These are phyloP conservation scores for Jaltomata sinuosa DNA, from an alignment of 257 asterid genomes.

Conservation along the genomic window DNA sequence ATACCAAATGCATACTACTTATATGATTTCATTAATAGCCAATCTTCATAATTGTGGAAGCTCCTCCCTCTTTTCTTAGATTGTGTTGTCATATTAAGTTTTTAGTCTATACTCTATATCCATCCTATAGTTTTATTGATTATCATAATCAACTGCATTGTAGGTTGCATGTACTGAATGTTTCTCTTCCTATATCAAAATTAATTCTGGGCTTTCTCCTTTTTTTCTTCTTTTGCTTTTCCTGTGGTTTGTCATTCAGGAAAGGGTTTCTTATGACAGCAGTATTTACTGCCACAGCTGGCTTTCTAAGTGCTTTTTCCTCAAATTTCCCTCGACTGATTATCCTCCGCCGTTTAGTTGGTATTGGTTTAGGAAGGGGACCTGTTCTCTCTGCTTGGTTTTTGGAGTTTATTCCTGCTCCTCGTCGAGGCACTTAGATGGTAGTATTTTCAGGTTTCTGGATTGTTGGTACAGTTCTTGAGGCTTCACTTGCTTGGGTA, in stretches of 20 bases:
- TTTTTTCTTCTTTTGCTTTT: neutral
- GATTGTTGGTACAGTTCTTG: conserved; percentile 62
- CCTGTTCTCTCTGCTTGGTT: conserved; percentile 75
- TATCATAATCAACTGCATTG: neutral
- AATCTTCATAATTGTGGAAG: neutral
- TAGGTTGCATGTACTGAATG: neutral
- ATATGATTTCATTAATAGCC: neutral
- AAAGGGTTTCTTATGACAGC: conserved; percentile 53
- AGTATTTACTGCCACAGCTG: conserved; percentile 38
- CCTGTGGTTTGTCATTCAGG: conserved; percentile 23
- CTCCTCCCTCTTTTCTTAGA: neutral
- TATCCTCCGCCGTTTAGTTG: conserved; percentile 49
- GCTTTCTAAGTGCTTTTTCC: conserved; percentile 59
- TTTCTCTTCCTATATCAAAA: neutral
- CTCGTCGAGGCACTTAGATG: conserved; percentile 75
- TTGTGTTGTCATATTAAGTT: neutral
- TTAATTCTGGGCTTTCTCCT: neutral
- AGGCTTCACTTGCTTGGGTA: conserved; percentile 86
- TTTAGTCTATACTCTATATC: neutral
- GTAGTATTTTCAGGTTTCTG: conserved; percentile 64
- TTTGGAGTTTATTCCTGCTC: conserved; percentile 70
- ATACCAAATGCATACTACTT: neutral
- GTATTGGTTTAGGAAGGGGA: conserved; percentile 71
- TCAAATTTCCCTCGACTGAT: conserved; percentile 35
- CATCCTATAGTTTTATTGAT: neutral